Evolutionary conservation across 495 filamentous ascomycete genomes (phyloP).

Genomic region (Aspergillus nanangensis): DNA sequence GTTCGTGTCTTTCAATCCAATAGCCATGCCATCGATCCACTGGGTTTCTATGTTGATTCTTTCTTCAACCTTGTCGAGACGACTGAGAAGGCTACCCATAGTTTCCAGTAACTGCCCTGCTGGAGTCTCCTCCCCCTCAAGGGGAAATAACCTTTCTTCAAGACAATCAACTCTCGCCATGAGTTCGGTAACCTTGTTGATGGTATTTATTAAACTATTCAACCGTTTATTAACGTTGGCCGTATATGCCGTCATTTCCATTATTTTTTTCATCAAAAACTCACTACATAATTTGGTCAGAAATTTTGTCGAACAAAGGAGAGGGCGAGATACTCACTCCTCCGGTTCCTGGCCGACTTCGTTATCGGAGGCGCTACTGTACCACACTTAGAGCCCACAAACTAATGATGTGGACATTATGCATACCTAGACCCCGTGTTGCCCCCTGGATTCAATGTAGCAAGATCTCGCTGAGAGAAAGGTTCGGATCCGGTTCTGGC

Average conservation of each 20-base stretch:
- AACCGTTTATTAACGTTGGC: neutral
- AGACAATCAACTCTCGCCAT: too few species aligned
- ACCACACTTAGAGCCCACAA: neutral
- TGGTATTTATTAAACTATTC: neutral
- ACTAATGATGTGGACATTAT: neutral
- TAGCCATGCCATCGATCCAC: neutral
- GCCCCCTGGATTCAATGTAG: neutral
- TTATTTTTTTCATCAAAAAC: neutral
- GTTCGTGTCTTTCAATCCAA: neutral
- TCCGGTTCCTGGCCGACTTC: neutral
- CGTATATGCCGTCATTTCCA: neutral
- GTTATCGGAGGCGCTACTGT: neutral
- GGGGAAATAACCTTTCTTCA: too few species aligned
- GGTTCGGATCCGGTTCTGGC: neutral
- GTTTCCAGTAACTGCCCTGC: neutral
- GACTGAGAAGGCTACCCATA: too few species aligned
- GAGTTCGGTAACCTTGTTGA: too few species aligned
- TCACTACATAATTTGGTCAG: neutral
- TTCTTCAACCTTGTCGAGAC: neutral
- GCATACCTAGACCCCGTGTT: neutral
- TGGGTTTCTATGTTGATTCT: neutral
- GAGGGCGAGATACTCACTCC: neutral
- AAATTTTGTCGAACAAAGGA: too few species aligned
- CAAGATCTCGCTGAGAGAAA: neutral
- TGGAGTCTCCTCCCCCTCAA: too few species aligned